phyloP scores from a whole-genome alignment of 2,329 filamentous ascomycete species.

The Claviceps sp. region DNA sequence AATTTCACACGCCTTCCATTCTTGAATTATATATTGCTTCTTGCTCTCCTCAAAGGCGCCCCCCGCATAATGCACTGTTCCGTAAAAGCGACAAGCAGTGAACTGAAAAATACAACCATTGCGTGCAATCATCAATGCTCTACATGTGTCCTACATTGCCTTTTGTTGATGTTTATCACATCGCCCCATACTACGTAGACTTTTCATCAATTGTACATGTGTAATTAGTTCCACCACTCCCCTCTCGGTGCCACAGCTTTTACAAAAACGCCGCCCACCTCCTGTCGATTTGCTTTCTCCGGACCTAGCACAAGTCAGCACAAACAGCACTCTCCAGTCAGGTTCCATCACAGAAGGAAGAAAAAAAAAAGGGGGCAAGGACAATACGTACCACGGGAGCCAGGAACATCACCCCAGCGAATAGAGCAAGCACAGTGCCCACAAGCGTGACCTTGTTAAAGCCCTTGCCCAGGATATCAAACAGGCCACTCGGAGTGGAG shows the following conservation, averaged over 20 bases:
- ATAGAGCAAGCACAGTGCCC: conserved; percentile 68
- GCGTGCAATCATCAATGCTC: no score
- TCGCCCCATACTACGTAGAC: no score
- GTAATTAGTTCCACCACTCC: no score
- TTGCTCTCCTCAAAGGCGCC: no score
- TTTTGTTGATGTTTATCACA: no score
- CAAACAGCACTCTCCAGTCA: neutral
- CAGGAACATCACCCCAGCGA: conserved; percentile 61
- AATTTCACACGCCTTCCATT: no score
- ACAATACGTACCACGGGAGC: conserved; percentile 60
- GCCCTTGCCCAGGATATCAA: conserved; percentile 84
- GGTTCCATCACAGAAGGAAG: neutral
- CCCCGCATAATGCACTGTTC: no score
- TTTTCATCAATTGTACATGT: no score
- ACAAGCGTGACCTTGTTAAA: conserved; percentile 86
- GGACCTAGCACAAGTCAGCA: conserved; percentile 30
- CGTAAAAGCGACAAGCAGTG: no score
- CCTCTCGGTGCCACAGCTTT: neutral
- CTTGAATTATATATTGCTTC: no score
- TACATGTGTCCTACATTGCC: no score
- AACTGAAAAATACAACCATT: no score
- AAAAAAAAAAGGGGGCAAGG: conserved; percentile 21
- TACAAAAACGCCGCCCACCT: conserved; percentile 38
- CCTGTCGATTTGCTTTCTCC: conserved; percentile 54
- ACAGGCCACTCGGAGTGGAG: conserved; percentile 74